Percentiles rank a stretch among this genome's conserved stretches.
These are phyloP conservation scores for Aaosphaeria arxii DNA, from an alignment of 2,329 filamentous ascomycete species.

Conservation along the genomic window DNA sequence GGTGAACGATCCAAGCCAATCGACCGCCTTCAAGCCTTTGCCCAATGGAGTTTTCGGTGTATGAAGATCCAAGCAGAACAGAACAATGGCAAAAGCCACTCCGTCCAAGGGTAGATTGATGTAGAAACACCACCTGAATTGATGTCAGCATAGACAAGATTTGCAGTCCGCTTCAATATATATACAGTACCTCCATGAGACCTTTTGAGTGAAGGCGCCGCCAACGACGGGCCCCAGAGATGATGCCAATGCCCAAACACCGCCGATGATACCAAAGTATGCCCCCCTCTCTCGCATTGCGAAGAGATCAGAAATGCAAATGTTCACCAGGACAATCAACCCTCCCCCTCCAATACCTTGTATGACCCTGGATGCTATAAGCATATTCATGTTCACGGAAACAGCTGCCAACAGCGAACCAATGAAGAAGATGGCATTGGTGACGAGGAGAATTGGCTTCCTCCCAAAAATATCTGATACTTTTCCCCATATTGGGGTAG, in stretches of 20 bases:
- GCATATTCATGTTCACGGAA: slow-evolving; percentile 58
- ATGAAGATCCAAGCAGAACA: slow-evolving; percentile 65
- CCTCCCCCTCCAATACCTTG: slow-evolving; percentile 65
- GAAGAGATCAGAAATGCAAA: slow-evolving; percentile 63
- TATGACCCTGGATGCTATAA: slow-evolving; percentile 59
- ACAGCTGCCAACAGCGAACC: slow-evolving; percentile 61
- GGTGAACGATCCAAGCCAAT: slow-evolving; percentile 62
- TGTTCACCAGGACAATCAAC: slow-evolving; percentile 62
- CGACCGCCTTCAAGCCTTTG: slow-evolving; percentile 62
- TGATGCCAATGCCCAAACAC: slow-evolving; percentile 65
- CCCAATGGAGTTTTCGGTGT: slow-evolving; percentile 62
- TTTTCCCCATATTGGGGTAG: slow-evolving; percentile 61
- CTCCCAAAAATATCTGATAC: slow-evolving; percentile 65
- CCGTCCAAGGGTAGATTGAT: slow-evolving; percentile 66
- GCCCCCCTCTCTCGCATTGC: slow-evolving; percentile 57
- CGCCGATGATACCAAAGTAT: slow-evolving; percentile 63
- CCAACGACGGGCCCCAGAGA: slow-evolving; percentile 66
- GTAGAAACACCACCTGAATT: slow-evolving; percentile 54
- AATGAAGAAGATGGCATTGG: slow-evolving; percentile 61
- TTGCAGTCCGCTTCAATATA: no score
- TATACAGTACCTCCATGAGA: slow-evolving; percentile 50
- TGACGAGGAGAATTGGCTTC: slow-evolving; percentile 59
- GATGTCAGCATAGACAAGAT: no score
- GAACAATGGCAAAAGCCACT: slow-evolving; percentile 53
- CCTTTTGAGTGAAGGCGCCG: slow-evolving; percentile 62